phyloP scores from a whole-genome alignment of 345 rosid genomes.

The Anacardium occidentale region DNA sequence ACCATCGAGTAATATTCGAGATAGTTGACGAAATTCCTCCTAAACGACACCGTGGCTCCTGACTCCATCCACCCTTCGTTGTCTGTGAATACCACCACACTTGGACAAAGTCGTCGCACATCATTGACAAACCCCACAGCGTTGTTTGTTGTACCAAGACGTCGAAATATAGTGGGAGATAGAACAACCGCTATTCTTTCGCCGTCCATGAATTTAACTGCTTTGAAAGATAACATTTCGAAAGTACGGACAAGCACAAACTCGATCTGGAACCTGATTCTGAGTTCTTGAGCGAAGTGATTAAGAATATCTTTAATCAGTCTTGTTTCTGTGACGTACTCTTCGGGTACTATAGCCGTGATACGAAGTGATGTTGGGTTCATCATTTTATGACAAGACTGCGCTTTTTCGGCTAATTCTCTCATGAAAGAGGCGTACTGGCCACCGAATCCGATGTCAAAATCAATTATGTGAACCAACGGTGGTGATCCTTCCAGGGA shows the following conservation, averaged over 20 bases:
- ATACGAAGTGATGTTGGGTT: slow-evolving; percentile 54
- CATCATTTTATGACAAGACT: slow-evolving; percentile 21
- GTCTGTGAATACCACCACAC: slow-evolving; percentile 67
- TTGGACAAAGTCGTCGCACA: slow-evolving; percentile 55
- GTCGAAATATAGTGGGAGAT: slow-evolving; percentile 66
- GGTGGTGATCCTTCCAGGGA: slow-evolving; percentile 51
- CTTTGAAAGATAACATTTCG: slow-evolving; percentile 69
- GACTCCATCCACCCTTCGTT: slow-evolving; percentile 63
- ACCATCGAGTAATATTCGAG: slow-evolving; percentile 74
- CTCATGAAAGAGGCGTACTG: slow-evolving; percentile 89
- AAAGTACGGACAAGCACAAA: slow-evolving; percentile 66
- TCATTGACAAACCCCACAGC: slow-evolving; percentile 48
- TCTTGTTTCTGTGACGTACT: slow-evolving; percentile 58
- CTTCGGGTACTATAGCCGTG: slow-evolving; percentile 82
- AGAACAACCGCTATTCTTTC: slow-evolving; percentile 61
- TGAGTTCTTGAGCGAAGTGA: slow-evolving; percentile 80
- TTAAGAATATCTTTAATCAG: slow-evolving; percentile 69
- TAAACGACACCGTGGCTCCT: slow-evolving; percentile 54
- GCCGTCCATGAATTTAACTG: slow-evolving; percentile 66
- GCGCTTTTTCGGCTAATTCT: slow-evolving; percentile 61
- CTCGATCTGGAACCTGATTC: slow-evolving; percentile 69
- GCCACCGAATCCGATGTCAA: slow-evolving; percentile 89
- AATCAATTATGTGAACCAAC: slow-evolving; percentile 79
- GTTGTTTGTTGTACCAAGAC: slow-evolving; percentile 42
- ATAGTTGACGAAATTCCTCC: slow-evolving; percentile 63